Percentiles rank a stretch among this genome's conserved stretches.
These are phyloP conservation scores for Geotrichum phurueaensis DNA, from an alignment of 1,139 yeast genomes.

Conservation along the genomic window DNA sequence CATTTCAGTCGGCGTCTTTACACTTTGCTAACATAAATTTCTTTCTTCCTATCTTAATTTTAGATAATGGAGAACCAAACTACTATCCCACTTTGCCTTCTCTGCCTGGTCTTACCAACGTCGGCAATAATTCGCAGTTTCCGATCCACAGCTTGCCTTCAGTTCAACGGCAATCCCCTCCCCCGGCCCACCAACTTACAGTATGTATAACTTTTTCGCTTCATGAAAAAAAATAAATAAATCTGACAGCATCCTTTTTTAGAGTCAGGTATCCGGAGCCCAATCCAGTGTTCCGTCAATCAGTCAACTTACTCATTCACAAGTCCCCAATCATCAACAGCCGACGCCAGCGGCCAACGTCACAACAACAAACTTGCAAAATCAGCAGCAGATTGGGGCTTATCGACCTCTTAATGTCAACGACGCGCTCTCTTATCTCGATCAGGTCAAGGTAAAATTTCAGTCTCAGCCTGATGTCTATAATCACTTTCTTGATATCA, in stretches of 20 bases:
- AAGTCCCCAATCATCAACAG: constrained; percentile 11
- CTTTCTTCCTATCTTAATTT: background rate
- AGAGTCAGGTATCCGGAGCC: constrained; percentile 6
- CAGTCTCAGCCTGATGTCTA: constrained; percentile 91
- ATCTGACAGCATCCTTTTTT: background rate
- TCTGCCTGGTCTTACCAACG: constrained; percentile 38
- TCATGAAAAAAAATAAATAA: background rate
- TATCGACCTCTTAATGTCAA: constrained; percentile 91
- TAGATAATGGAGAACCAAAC: constrained; percentile 16
- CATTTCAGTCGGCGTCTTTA: background rate
- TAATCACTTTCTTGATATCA: constrained; percentile 90
- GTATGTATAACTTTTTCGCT: background rate
- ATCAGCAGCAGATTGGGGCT: constrained; percentile 27
- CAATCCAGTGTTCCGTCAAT: constrained; percentile 16
- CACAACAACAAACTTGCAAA: constrained; percentile 19
- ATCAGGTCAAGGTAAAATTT: constrained; percentile 91
- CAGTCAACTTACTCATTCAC: constrained; percentile 9
- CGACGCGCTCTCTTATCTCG: constrained; percentile 91
- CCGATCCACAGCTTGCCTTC: constrained; percentile 21
- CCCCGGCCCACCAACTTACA: constrained; percentile 4
- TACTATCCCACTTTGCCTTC: constrained; percentile 52
- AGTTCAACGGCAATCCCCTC: constrained; percentile 25
- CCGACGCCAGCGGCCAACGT: constrained; percentile 14
- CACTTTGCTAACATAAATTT: background rate
- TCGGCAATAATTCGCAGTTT: constrained; percentile 3